Base-by-base conservation (phyloP, 345 rosid genomes). In the Cardamine occulta region DNA sequence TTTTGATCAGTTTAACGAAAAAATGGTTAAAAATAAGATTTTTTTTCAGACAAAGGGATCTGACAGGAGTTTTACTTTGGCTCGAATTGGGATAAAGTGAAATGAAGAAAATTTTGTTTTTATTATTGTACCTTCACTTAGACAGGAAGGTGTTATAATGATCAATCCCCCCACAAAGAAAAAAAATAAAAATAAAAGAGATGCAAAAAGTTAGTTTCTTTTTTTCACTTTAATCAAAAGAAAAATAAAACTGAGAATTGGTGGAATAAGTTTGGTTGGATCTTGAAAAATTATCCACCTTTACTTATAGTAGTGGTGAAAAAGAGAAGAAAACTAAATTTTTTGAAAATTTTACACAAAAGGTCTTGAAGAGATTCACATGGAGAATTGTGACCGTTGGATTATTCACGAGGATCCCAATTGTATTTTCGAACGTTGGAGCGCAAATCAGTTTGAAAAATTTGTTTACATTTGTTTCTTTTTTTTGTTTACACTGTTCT, bases 101-200 rank as follows among this genome's bases (percentile, higher is more conserved):
- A 76, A 48, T 66, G 37, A 78, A 55, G 59, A 72, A 77, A 79
- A 49, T 31, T 34, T 39, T 74, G 74, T 47, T 72, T 72, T 81
- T 55, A 68, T 59, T 81, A 66, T 76, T 51, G 32, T 84, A 80
- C 31, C 82, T 85, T 82, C 88, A 78, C 89, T 85, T 87, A 82
- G 88, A 87, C 83, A 86, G 74, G 87, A 90, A 87, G 94, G 86
- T 76, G 70, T 80, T 72, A 86, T 88, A 85, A 92, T 90, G 91
- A 78, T 66, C 62, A 51, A 67, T 57, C 26, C 55, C 62, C 3
- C 48, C 44, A 18, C 79, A 21, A 52, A 77, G 75, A 67, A 59
- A 26, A 54, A 6, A 11, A 0, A 40, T n/a, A 26, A 44, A 40
- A 8, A 66, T 15, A 34, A 69, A 49, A 19, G 32, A 65, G 58